These are phyloP conservation scores for Talaromyces liani DNA, from an alignment of 495 filamentous ascomycete genomes.

Conservation along the genomic window DNA sequence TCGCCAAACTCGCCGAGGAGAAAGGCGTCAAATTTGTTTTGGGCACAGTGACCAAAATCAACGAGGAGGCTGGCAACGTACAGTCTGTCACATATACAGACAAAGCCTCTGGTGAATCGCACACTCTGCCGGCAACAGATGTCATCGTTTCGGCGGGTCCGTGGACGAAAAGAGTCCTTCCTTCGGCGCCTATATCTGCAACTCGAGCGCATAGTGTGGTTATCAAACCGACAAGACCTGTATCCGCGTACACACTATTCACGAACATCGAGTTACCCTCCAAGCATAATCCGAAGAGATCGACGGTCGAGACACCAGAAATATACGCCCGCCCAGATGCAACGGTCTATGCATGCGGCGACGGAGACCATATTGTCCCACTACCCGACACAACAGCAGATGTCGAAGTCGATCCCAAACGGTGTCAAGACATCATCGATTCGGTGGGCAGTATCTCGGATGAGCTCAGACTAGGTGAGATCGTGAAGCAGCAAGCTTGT, in stretches of 20 bases:
- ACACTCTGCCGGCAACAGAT: slow-evolving; percentile 68
- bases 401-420: slow-evolving; percentile 65
- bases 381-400: slow-evolving; percentile 70
- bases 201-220: slow-evolving; percentile 88
- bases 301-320: slow-evolving; percentile 69
- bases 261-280: slow-evolving; percentile 76
- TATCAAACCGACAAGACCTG: slow-evolving; percentile 62
- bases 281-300: slow-evolving; percentile 47
- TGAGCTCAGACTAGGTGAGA: slow-evolving; percentile 64
- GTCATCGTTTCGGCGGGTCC: slow-evolving; percentile 82
- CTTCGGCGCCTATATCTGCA: slow-evolving; percentile 68
- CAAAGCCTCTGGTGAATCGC: slow-evolving; percentile 47
- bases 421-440: slow-evolving; percentile 84
- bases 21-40: slow-evolving; percentile 65
- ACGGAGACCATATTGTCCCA: slow-evolving; percentile 70
- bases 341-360: slow-evolving; percentile 90
- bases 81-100: slow-evolving; percentile 68
- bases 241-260: slow-evolving; percentile 85
- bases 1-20: slow-evolving; percentile 71
- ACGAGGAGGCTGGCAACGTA: slow-evolving; percentile 45
- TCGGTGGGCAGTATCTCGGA: slow-evolving; percentile 74
- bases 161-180: slow-evolving; percentile 73
- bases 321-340: slow-evolving; percentile 86
- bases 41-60: slow-evolving; percentile 58
- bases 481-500: slow-evolving; percentile 83